Percentiles rank a stretch among this genome's conserved stretches.
These are phyloP conservation scores for Avena atlantica DNA, from an alignment of 176 grass and related monocot species.

Conservation along the genomic window DNA sequence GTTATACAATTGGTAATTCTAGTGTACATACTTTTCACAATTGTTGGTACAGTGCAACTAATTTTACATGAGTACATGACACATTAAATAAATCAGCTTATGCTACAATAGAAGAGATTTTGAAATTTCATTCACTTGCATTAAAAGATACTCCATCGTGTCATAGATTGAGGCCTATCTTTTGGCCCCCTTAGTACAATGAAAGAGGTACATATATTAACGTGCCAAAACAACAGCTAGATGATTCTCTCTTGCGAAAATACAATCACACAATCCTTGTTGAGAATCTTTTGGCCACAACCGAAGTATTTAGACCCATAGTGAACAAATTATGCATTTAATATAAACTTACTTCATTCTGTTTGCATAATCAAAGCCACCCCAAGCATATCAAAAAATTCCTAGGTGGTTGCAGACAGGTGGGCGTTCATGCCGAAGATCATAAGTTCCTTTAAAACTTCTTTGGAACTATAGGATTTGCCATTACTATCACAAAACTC, in stretches of 20 bases:
- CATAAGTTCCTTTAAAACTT: constrained; percentile 66
- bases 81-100: background rate
- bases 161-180: background rate
- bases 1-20: no score
- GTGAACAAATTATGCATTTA: constrained; percentile 24
- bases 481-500: constrained; percentile 46
- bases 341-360: constrained; percentile 29
- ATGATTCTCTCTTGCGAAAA: constrained; percentile 55
- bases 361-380: constrained; percentile 42
- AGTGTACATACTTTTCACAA: no score
- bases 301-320: constrained; percentile 38
- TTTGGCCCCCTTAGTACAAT: constrained; percentile 47
- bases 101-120: background rate
- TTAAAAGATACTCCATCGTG: constrained; percentile 22
- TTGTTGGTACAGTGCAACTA: no score
- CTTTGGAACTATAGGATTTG: constrained; percentile 51
- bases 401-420: constrained; percentile 62
- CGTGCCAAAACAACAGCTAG: constrained; percentile 63
- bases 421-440: constrained; percentile 60
- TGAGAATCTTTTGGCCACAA: constrained; percentile 32
- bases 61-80: no score
- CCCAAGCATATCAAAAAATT: constrained; percentile 65
- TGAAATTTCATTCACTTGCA: constrained; percentile 39
- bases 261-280: constrained; percentile 28
- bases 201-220: constrained; percentile 58